Evolutionary conservation across 2,329 filamentous ascomycete species (phyloP), one percentile per base, ranked within the genome.

Genomic region (Colletotrichum sp.): DNA sequence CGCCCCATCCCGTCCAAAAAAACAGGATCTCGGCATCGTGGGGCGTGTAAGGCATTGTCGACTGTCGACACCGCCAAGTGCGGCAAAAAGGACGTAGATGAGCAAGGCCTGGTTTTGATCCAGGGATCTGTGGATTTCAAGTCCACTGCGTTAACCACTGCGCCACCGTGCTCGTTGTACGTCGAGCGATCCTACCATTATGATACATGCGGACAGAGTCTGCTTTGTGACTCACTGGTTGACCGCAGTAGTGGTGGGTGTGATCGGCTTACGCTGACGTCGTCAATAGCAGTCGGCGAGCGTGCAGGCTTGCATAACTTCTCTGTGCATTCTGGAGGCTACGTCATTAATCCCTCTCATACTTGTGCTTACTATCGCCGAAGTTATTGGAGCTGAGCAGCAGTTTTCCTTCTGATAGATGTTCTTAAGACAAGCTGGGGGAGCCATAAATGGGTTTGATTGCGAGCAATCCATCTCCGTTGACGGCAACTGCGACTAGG

Each of bases 371-470:
- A 13, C 43, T 13, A 48, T 7, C 18, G 43, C 2, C n/a, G 10
- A 21, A 48, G 43, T 48, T 3, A 21, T n/a, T n/a, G 0, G 8
- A n/a, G 2, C 34, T 36, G 13, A 36, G 13, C 13, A 16, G 7
- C 1, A 36, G 3, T 15, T 4, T 7, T 0, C 15, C 34, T 36
- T 36, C 34, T 36, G 16, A n/a, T 0, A 43, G 39, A n/a, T n/a
- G 3, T n/a, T 43, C 1, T n/a, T 6, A 3, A n/a, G 18, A n/a
- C 39, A n/a, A 12, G 43, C 43, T 48, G 9, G 43, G 18, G 10
- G 5, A 21, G n/a, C 43, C 2, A 48, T 43, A 0, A 48, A 7
- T n/a, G 10, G 43, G 4, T 48, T 0, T 0, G 18, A 10, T 48
- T 21, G 43, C 5, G 18, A 21, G n/a, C 43, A 48, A 48, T 12